Evolutionary conservation across 352 stramenopile species (phyloP).

Genomic region (Phytophthora sojae): DNA sequence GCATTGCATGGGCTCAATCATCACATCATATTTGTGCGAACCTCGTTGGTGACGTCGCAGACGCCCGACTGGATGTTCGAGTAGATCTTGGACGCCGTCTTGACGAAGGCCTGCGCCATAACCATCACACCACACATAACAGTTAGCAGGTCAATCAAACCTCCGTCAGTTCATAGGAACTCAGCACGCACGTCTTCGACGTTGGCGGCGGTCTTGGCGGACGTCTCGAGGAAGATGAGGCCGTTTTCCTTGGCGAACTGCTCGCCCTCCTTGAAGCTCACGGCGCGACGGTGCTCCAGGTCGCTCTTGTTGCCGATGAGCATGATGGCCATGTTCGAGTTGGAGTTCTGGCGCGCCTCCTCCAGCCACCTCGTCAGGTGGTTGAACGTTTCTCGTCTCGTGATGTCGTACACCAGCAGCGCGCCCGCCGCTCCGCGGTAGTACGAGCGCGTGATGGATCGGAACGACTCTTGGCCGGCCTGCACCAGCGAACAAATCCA

Average conservation of each 20-base stretch:
- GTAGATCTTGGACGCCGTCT: slow-evolving; percentile 97
- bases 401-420: slow-evolving; percentile 99
- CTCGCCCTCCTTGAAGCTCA: slow-evolving; percentile 98
- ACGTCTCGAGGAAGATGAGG: slow-evolving; percentile 99
- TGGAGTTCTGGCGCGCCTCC: slow-evolving; percentile 98
- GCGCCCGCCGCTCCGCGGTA: slow-evolving; percentile 98
- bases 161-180: background rate
- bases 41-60: slow-evolving; percentile 96
- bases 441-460: slow-evolving; percentile 99
- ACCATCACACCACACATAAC: background rate
- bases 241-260: slow-evolving; percentile 99
- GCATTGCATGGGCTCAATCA: background rate
- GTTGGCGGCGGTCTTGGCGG: slow-evolving; percentile 98
- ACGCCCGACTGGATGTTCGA: slow-evolving; percentile 95
- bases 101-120: slow-evolving; percentile 90
- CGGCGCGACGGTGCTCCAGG: slow-evolving; percentile 95
- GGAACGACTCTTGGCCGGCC: slow-evolving; percentile 99
- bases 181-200: slow-evolving; percentile 95
- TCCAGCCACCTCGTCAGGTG: slow-evolving; percentile 98
- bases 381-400: slow-evolving; percentile 98
- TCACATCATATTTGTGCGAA: slow-evolving; percentile 19
- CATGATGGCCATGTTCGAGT: slow-evolving; percentile 99
- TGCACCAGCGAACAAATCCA: slow-evolving; percentile 60
- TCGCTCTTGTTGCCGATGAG: slow-evolving; percentile 99
- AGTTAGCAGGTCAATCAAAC: background rate